Evolutionary conservation across 2,329 filamentous ascomycete species (phyloP).

Genomic region (Fonsecaea pedrosoi): DNA sequence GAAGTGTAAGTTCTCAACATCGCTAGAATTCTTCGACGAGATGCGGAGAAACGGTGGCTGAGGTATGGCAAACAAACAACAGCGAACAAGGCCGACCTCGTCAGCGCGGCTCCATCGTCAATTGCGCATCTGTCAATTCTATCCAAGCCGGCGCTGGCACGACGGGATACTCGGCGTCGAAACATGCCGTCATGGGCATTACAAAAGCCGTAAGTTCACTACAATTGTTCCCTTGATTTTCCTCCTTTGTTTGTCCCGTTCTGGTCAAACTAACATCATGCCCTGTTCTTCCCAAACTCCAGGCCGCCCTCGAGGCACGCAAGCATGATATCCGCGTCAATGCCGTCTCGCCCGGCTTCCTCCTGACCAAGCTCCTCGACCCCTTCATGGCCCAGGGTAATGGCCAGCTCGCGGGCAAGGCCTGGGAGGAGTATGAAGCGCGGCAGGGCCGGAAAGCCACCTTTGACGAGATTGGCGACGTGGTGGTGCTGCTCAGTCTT

Average conservation of each 20-base stretch:
- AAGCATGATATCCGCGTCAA: constrained; percentile 30
- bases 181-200: constrained; percentile 35
- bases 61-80: neutral
- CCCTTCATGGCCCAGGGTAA: constrained; percentile 25
- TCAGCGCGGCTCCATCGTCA: constrained; percentile 53
- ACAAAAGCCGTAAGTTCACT: constrained; percentile 31
- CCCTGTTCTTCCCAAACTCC: neutral
- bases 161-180: constrained; percentile 32
- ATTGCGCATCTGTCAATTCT: constrained; percentile 37
- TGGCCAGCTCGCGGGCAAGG: constrained; percentile 12
- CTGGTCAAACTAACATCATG: neutral
- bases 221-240: neutral
- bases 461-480: constrained; percentile 35
- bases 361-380: constrained; percentile 35
- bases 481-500: constrained; percentile 32
- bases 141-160: constrained; percentile 35
- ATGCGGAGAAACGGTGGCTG: neutral
- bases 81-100: constrained; percentile 29
- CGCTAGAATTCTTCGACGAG: too few relatives aligned
- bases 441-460: constrained; percentile 33
- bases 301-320: constrained; percentile 33
- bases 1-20: constrained; percentile 20
- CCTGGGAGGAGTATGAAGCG: constrained; percentile 30
- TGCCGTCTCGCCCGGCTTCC: constrained; percentile 32
- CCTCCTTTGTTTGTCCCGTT: too few relatives aligned